A percentile compares a stretch with the other conserved stretches of the same genome.
Evolutionary conservation across 768 basidiomycete genomes (phyloP).

Genomic region (Imleria badia): DNA sequence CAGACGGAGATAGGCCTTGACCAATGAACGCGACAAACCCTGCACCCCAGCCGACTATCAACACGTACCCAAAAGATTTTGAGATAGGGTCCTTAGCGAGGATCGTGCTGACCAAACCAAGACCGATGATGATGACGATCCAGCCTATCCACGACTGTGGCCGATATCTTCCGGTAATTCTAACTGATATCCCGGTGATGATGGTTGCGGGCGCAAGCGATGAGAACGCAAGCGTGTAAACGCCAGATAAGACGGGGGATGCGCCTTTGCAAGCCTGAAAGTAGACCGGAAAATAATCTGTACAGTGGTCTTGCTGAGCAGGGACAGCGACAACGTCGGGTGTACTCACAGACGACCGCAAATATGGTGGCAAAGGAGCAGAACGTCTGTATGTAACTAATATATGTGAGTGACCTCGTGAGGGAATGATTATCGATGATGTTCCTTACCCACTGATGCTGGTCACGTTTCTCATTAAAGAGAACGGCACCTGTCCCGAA

Average conservation of each 20-base stretch:
- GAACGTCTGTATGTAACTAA: not conserved
- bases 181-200: conserved; percentile 31
- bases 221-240: conserved; percentile 17
- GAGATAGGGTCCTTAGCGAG: conserved; percentile 23
- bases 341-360: not conserved
- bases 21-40: not conserved
- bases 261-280: conserved; percentile 41
- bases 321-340: not conserved
- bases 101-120: conserved; percentile 36
- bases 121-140: conserved; percentile 30
- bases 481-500: conserved; percentile 6
- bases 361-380: not conserved
- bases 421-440: too few species aligned
- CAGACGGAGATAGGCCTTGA: too few species aligned
- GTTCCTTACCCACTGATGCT: not conserved
- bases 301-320: not conserved
- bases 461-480: not conserved
- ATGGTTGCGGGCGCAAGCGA: conserved; percentile 31
- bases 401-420: not conserved
- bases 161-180: conserved; percentile 30
- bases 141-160: conserved; percentile 35
- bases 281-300: conserved; percentile 43
- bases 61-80: conserved; percentile 14
- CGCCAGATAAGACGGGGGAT: conserved; percentile 33
- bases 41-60: not conserved